Evolutionary conservation across 2,329 filamentous ascomycete species (phyloP).

Genomic region (Hymenotorrendiella dingleyae): DNA sequence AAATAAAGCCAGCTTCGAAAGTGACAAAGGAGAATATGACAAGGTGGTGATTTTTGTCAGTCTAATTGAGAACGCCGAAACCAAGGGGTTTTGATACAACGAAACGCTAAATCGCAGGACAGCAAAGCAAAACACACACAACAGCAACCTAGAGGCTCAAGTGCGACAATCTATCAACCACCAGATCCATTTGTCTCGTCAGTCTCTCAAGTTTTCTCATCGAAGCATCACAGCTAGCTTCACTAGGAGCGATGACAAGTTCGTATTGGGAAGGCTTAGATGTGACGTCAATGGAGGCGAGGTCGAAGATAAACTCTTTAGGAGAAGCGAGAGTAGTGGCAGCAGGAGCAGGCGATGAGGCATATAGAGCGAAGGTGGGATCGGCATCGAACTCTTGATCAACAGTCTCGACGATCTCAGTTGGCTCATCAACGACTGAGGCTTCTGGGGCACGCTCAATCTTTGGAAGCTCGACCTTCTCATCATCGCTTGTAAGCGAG

Average conservation of each 20-base stretch:
- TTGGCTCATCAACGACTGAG: conserved; percentile 7
- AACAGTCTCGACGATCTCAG: conserved; percentile 23
- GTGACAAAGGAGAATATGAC: conserved; percentile 2
- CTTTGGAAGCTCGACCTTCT: conserved; percentile 44
- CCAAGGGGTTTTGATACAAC: neutral
- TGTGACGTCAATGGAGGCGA: conserved; percentile 46
- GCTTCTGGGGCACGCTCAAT: conserved; percentile 37
- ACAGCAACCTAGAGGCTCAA: conserved; percentile 17
- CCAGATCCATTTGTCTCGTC: conserved; percentile 22
- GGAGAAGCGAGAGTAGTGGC: conserved; percentile 8
- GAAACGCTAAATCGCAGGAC: conserved; percentile 22
- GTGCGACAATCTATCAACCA: conserved; percentile 21
- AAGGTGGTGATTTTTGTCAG: neutral
- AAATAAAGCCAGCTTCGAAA: neutral
- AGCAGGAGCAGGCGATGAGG: conserved; percentile 33
- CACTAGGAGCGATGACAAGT: conserved; percentile 55
- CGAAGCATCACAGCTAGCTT: conserved; percentile 30
- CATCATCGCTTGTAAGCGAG: conserved; percentile 36
- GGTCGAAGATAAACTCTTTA: conserved; percentile 33
- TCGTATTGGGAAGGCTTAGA: conserved; percentile 59
- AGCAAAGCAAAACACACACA: conserved; percentile 8
- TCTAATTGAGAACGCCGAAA: conserved; percentile 4
- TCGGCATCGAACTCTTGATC: conserved; percentile 59
- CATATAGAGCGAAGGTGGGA: conserved; percentile 55
- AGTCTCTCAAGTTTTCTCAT: conserved; percentile 22